Percentiles rank a stretch among this genome's conserved stretches.
Conservation (phyloP, 2,329 filamentous ascomycete species). For the Claviceps maximensis region DNA sequence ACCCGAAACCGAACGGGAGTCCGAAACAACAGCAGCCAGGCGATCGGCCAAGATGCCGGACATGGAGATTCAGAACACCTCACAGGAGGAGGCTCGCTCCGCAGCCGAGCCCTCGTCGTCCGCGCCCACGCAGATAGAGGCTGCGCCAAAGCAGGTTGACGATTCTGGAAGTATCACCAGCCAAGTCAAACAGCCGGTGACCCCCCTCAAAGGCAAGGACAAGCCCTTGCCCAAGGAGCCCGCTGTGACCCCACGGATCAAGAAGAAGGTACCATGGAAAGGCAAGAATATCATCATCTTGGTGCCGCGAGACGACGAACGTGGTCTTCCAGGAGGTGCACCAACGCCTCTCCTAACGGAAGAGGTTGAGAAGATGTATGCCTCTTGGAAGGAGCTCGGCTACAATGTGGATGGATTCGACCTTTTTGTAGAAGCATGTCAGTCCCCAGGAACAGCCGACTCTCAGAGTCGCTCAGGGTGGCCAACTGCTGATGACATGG, state of each 20-base stretch:
- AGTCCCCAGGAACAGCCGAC: constrained; percentile 25
- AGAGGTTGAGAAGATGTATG: constrained; percentile 49
- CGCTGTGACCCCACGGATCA: constrained; percentile 40
- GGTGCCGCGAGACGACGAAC: constrained; percentile 53
- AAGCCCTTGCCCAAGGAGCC: constrained; percentile 26
- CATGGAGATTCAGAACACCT: constrained; percentile 9
- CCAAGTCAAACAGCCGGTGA: constrained; percentile 17
- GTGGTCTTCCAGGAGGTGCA: constrained; percentile 42
- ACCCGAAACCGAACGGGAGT: constrained; percentile 21
- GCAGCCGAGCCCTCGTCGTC: constrained; percentile 1
- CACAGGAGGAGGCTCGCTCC: constrained; percentile 5
- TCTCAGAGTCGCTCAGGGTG: constrained; percentile 57
- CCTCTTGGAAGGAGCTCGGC: constrained; percentile 54
- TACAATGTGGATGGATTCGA: constrained; percentile 60
- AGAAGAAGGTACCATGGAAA: constrained; percentile 62
- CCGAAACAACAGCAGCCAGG: neutral
- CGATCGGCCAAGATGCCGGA: constrained; percentile 19
- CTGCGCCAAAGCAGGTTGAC: neutral
- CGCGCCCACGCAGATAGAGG: neutral
- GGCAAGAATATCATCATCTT: constrained; percentile 62
- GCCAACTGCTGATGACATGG: constrained; percentile 49
- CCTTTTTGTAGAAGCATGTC: constrained; percentile 34
- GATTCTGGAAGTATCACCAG: constrained; percentile 12
- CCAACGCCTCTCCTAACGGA: constrained; percentile 40
- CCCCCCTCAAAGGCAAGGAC: constrained; percentile 22